Evolutionary conservation across 768 basidiomycete species (phyloP).

Genomic region (Serendipita sp.): DNA sequence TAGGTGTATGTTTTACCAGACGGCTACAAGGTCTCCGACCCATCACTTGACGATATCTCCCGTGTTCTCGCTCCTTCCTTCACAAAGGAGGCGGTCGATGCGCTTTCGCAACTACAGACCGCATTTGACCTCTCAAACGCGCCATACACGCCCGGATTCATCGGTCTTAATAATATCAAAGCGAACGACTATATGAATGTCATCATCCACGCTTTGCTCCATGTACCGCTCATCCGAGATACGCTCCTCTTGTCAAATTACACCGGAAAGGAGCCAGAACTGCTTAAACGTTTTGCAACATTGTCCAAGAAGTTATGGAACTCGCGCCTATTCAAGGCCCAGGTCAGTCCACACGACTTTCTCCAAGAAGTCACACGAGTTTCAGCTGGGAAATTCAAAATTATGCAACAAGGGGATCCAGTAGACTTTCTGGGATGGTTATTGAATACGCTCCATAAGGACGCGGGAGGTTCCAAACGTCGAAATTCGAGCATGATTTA

Average conservation of each 20-base stretch:
- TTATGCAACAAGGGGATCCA: slow-evolving; percentile 92
- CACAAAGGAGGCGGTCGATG: slow-evolving; percentile 33
- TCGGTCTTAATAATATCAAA: slow-evolving; percentile 97
- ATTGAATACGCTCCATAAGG: slow-evolving; percentile 81
- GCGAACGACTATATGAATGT: slow-evolving; percentile 96
- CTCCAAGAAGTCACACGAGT: slow-evolving; percentile 88
- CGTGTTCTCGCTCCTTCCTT: slow-evolving; percentile 84
- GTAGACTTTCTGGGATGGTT: slow-evolving; percentile 93
- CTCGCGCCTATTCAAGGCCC: slow-evolving; percentile 87
- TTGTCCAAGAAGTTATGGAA: slow-evolving; percentile 95
- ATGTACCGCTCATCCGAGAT: slow-evolving; percentile 78
- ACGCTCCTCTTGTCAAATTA: slow-evolving; percentile 66
- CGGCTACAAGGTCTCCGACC: slow-evolving; percentile 91
- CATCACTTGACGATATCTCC: slow-evolving; percentile 88
- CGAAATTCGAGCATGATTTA: slow-evolving; percentile 85
- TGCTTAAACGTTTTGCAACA: slow-evolving; percentile 71
- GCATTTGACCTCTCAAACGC: slow-evolving; percentile 74
- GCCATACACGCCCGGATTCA: slow-evolving; percentile 80
- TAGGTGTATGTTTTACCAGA: slow-evolving; percentile 96
- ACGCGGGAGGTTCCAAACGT: slow-evolving; percentile 89
- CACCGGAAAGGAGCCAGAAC: slow-evolving; percentile 60
- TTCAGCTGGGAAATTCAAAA: slow-evolving; percentile 76
- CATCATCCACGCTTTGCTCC: slow-evolving; percentile 82
- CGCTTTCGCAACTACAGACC: slow-evolving; percentile 36
- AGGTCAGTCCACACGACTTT: slow-evolving; percentile 98